These are phyloP conservation scores for Lactarius sanguifluus DNA, from an alignment of 768 basidiomycete genomes.

Conservation along the genomic window DNA sequence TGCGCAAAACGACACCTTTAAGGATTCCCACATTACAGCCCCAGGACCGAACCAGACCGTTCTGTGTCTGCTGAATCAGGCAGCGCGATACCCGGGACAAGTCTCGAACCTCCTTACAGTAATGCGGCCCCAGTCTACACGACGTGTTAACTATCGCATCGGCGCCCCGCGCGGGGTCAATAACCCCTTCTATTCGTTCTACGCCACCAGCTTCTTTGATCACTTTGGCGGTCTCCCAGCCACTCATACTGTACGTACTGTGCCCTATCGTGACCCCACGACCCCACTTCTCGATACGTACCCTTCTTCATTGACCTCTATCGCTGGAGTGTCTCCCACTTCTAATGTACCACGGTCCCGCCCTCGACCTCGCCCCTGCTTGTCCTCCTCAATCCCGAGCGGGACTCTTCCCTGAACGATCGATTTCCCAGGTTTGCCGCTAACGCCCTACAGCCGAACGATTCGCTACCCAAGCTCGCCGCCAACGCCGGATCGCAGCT, in stretches of 20 bases:
- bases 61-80: neutral
- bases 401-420: neutral
- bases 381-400: conserved; percentile 1
- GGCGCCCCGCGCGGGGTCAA: neutral
- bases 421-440: neutral
- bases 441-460: neutral
- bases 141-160: neutral
- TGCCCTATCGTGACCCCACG: neutral
- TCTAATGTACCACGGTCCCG: too few species aligned
- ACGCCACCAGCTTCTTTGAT: neutral
- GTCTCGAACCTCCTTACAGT: neutral
- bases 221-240: neutral
- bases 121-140: neutral
- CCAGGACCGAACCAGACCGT: conserved; percentile 16
- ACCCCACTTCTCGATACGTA: neutral
- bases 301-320: neutral
- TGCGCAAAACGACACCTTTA: conserved; percentile 65
- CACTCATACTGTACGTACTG: neutral
- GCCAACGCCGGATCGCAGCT: neutral
- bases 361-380: conserved; percentile 8
- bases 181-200: neutral
- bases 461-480: neutral
- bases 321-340: too few species aligned
- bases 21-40: conserved; percentile 44
- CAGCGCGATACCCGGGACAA: neutral